Evolutionary conservation across 1,139 yeast genomes (phyloP), one percentile per base, ranked within the genome.

Genomic region (Saccharomyces pastorianus): DNA sequence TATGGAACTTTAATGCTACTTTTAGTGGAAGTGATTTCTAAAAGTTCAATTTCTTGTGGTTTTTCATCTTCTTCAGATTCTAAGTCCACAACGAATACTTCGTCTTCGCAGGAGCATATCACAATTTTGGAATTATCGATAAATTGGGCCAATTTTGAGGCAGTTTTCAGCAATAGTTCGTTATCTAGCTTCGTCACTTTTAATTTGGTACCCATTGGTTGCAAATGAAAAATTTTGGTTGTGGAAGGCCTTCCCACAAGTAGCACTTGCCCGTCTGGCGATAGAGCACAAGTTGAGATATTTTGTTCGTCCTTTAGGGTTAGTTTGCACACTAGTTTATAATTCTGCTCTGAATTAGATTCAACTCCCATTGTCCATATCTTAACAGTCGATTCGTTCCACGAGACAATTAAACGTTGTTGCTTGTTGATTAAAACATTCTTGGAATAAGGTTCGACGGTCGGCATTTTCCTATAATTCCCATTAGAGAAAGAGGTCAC

Each of bases 311-410:
- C 95, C 47, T 83, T 76, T 56, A 89, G 72, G 1, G 79, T 75
- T 62, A 90, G 68, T 67, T 87, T 88, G 51, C 86, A 75, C 9
- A 88, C 83, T 55, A 89, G 71, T 51, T 60, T 57, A 47, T 68
- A 61, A 48, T 60, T 69, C 34, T 68, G 69, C n/a, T 65, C 74
- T 13, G 64, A 55, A 42, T 58, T 59, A n/a, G 59, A 51, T 34
- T 62, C 66, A 13, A 52, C 58, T 26, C 71, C 70, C 38, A 89
- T 67, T 59, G 72, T 76, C 99, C 99, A 93, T 23, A 93, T 76
- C 67, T 89, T 90, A 48, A 91, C 80, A 2, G 79, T 76, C 66
- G 88, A 93, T 60, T 86, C 96, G 64, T 84, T 85, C 95, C 96
- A 91, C 78, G 85, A 77, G 20, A 82, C 77, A 29, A 91, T 71